These are phyloP conservation scores for Lecanicillium sp. DNA, from an alignment of 2,329 filamentous ascomycete species.

Conservation along the genomic window DNA sequence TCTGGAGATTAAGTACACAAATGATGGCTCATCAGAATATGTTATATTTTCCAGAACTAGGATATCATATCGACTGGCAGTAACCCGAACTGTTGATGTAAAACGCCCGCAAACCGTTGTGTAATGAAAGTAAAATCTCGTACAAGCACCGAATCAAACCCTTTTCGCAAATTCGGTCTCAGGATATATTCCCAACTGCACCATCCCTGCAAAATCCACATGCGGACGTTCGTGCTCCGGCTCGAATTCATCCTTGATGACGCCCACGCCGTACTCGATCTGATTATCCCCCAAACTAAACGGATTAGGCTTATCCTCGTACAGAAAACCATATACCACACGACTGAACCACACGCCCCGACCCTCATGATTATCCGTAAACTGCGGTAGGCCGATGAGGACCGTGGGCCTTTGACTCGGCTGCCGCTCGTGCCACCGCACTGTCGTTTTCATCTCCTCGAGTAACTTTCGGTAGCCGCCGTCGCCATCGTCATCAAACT, in stretches of 20 bases:
- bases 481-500: slow-evolving; percentile 19
- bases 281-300: neutral
- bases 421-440: neutral
- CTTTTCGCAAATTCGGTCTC: neutral
- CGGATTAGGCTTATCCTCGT: neutral
- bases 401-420: neutral
- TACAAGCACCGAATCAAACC: no score
- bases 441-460: slow-evolving; percentile 12
- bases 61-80: no score
- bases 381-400: neutral
- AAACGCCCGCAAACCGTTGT: no score
- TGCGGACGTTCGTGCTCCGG: neutral
- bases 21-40: no score
- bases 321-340: neutral
- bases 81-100: no score
- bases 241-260: neutral
- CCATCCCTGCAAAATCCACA: neutral
- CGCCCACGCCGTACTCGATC: neutral
- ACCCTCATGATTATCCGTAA: neutral
- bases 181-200: neutral
- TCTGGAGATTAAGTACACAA: no score
- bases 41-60: no score
- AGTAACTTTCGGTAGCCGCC: slow-evolving; percentile 17
- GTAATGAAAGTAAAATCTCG: neutral
- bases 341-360: neutral